A percentile compares a stretch with the other conserved stretches of the same genome.
Conservation (phyloP, 345 rosid species). For the Populus davidiana region DNA sequence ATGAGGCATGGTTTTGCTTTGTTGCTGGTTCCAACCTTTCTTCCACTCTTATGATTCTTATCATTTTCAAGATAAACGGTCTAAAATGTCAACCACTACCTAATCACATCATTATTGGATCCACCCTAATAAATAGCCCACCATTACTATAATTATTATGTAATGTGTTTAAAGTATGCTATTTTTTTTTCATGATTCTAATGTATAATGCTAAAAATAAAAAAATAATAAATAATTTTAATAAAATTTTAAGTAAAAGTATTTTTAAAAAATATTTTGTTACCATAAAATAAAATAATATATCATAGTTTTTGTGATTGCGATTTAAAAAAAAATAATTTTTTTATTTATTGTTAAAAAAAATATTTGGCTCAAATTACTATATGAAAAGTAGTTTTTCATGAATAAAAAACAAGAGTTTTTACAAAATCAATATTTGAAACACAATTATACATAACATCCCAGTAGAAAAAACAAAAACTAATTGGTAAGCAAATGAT, state of each 20-base stretch:
- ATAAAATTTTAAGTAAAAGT: too few relatives aligned
- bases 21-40: background rate
- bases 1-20: background rate
- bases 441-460: background rate
- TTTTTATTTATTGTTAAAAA: too few relatives aligned
- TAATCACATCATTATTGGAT: background rate
- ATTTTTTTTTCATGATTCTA: too few relatives aligned
- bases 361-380: too few relatives aligned
- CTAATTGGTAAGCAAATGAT: background rate
- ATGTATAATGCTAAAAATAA: too few relatives aligned
- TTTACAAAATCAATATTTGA: background rate
- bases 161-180: too few relatives aligned
- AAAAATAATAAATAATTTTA: too few relatives aligned
- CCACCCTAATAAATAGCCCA: background rate
- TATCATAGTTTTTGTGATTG: too few relatives aligned
- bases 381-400: background rate
- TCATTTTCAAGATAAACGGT: background rate
- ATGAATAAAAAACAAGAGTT: too few relatives aligned
- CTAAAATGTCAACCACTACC: background rate
- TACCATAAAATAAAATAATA: too few relatives aligned
- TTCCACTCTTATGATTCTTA: background rate
- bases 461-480: rapidly evolving
- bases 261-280: too few relatives aligned
- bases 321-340: too few relatives aligned
- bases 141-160: background rate